Evolutionary conservation across 495 filamentous ascomycete genomes (phyloP), one percentile per base, ranked within the genome.

Genomic region (Sporormia fimetaria): DNA sequence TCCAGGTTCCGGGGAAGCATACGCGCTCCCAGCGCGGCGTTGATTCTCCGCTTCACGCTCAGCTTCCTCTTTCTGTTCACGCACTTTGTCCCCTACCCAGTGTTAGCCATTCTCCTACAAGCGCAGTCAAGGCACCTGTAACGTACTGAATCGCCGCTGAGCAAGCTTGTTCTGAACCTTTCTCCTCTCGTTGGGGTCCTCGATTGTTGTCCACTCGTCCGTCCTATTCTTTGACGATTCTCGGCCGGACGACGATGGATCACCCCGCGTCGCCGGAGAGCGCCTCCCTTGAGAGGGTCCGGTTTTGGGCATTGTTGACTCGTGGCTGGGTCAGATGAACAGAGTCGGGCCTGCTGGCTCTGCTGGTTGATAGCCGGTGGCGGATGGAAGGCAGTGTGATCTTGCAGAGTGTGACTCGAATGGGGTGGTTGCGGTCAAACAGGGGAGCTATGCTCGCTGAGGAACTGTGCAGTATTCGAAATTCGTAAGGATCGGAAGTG

Each of bases 21-120:
- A 81, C 36, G 67, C 63, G 47, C 63, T 61, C 6, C 64, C 69
- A 4, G 76, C 76, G 24, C 68, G 61, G 29, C 67, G 52, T 40
- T 69, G 61, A 54, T 81, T 73, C 37, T 71, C 67, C 0, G 60
- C 64, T 11, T 76, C 69, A 9, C 77, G 63, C 38, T 71, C 68
- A 3, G 65, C 57, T 18, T 69, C 68, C 51, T 80, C 75, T 40
- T 70, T 71, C 33, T 71, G 62, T 33, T 73, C 68, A 41, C 67
- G 71, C 3, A 64, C 63, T 42, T 78, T 79, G 16, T 77, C 74
- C 51, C 76, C 76, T 70, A 22, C 6, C 8, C 10, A 24, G 12
- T 26, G 31, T 50, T 16, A 48, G 35, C 17, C 18, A n/a, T 21
- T 44, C 4, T 14, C 32, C 7, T 16, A n/a, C 18, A 37, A 4